Evolutionary conservation across 2,329 filamentous ascomycete genomes (phyloP).

Genomic region (Talaromyces sp.): DNA sequence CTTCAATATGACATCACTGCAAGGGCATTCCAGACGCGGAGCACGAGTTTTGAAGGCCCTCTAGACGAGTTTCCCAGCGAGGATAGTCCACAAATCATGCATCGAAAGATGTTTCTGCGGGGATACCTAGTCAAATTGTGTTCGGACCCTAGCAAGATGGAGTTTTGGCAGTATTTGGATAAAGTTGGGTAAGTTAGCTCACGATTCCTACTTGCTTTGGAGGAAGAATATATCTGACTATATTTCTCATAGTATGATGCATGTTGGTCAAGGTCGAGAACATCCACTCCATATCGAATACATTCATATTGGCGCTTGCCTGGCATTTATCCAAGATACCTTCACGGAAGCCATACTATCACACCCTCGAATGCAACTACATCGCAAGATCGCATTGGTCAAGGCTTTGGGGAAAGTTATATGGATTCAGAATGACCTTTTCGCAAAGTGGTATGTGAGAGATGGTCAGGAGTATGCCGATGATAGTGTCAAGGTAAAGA

Average conservation of each 20-base stretch:
- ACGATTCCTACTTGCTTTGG: not conserved
- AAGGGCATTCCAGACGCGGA: conserved; percentile 65
- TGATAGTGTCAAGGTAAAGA: conserved; percentile 45
- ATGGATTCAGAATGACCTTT: conserved; percentile 85
- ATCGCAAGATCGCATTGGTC: conserved; percentile 69
- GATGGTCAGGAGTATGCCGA: conserved; percentile 61
- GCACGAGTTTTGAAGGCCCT: conserved; percentile 64
- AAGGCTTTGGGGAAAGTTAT: conserved; percentile 77
- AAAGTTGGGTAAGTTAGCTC: conserved; percentile 67
- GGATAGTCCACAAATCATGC: conserved; percentile 70
- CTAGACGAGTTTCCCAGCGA: conserved; percentile 64
- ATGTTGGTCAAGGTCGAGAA: conserved; percentile 69
- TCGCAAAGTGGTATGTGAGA: conserved; percentile 76
- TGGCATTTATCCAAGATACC: conserved; percentile 75
- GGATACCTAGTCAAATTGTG: conserved; percentile 74
- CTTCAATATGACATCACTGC: conserved; percentile 80
- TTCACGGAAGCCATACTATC: conserved; percentile 73
- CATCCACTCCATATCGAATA: conserved; percentile 78
- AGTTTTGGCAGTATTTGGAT: conserved; percentile 81
- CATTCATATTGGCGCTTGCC: conserved; percentile 69
- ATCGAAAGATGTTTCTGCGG: conserved; percentile 74
- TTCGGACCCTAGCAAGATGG: conserved; percentile 70
- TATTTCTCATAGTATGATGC: conserved; percentile 62
- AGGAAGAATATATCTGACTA: not conserved
- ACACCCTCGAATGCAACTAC: conserved; percentile 64